Evolutionary conservation across 257 asterid species (phyloP), one percentile per base, ranked within the genome.

Genomic region (Solanum bulbocastanum): DNA sequence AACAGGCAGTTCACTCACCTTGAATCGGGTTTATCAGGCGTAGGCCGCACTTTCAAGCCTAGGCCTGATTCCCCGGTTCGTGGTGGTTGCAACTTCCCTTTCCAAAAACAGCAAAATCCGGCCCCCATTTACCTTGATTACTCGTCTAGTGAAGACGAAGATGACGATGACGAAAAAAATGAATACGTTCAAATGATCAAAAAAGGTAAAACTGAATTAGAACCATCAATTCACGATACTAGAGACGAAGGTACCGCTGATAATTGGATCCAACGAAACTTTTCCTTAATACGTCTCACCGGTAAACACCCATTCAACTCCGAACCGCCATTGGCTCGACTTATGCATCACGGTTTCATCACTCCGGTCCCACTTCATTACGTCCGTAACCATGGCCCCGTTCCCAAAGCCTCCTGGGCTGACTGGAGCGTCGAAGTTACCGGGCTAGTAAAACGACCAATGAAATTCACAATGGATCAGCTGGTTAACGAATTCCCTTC

Each of bases 231-330:
- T 10, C 88, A 88, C 10, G 98, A 97, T 89, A 68, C 94, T 0
- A 82, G 98, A 2, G 99, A 97, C 85, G 95, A 92, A 88, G 83
- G 89, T 79, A 95, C 99, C 13, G 90, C 97, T 33, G 99, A 97
- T 85, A 90, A 90, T 44, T 97, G 99, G 99, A 90, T 97, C 15
- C 93, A 89, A 87, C 95, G 99, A 27, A 92, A 96, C 89, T 93
- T 93, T 1, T 92, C 95, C 35, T 89, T 97, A 95, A 92, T 97
- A 68, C 95, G 99, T 4, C 96, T 97, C 72, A 97, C 99, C 81
- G 99, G 98, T 0, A 97, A 97, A 69, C 99, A 97, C 91, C 99
- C 99, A 15, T 97, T 97, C 91, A 97, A 96, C 92, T 96, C 98
- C 16, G 99, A 97, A 94, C 92, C 98, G 2, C 98, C 98, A 3